phyloP scores from a whole-genome alignment of 164 flowering plant genomes.

The Nymphaea colorata region DNA sequence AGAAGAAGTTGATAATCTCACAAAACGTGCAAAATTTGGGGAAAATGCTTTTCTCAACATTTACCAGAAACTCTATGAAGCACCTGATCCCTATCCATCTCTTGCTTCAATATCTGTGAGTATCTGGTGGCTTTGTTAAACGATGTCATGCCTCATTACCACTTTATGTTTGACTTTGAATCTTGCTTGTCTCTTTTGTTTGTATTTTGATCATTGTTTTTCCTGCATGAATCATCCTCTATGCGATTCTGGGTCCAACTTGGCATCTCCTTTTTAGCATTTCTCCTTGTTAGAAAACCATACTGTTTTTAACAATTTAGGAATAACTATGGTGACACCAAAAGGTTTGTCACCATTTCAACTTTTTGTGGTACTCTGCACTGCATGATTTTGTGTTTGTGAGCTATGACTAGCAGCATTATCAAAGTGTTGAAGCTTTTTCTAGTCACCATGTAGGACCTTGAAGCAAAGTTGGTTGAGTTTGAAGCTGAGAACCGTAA shows the following conservation, averaged over 20 bases:
- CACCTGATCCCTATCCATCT: conserved; percentile 97
- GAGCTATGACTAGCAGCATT: background rate
- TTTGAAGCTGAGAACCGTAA: conserved; percentile 88
- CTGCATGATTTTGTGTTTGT: background rate
- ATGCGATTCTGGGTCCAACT: no score
- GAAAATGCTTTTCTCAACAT: conserved; percentile 98
- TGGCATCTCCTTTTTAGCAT: no score
- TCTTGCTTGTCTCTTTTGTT: no score
- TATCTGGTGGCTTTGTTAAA: conserved; percentile 5
- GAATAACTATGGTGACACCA: no score
- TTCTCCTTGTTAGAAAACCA: no score
- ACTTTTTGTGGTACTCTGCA: background rate
- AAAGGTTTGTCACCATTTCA: no score
- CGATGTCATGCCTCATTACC: no score
- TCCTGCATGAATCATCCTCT: no score
- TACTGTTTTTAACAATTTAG: no score
- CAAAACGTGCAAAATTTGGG: conserved; percentile 96
- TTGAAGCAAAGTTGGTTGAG: conserved; percentile 67
- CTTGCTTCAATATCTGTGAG: conserved; percentile 86
- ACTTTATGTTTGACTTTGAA: no score
- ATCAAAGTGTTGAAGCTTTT: background rate
- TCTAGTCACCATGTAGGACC: conserved; percentile 43
- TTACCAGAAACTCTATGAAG: conserved; percentile 96
- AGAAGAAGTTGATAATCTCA: conserved; percentile 97
- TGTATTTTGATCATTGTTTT: no score